Evolutionary conservation across 148 eudicot genomes (phyloP).

Genomic region (Silene conica): DNA sequence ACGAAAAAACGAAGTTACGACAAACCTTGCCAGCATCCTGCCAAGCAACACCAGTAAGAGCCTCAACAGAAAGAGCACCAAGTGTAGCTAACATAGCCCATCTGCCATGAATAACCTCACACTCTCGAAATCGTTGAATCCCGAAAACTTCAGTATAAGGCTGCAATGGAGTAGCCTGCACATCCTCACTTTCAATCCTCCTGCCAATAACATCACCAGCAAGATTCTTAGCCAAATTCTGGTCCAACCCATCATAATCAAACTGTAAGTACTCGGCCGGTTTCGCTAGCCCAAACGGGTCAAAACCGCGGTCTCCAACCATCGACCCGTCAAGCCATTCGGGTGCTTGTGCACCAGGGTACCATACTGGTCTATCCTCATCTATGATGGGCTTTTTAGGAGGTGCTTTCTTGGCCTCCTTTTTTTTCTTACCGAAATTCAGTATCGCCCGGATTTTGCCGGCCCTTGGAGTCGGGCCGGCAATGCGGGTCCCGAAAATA

Average conservation of each 20-base stretch:
- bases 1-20: background rate
- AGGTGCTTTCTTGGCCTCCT: slow-evolving; percentile 39
- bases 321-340: slow-evolving; percentile 70
- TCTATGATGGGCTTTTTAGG: slow-evolving; percentile 28
- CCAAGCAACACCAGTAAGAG: slow-evolving; percentile 93
- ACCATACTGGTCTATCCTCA: slow-evolving; percentile 71
- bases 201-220: slow-evolving; percentile 70
- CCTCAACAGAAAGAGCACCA: slow-evolving; percentile 81
- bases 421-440: slow-evolving; percentile 49
- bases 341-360: slow-evolving; percentile 74
- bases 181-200: slow-evolving; percentile 58
- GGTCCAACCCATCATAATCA: slow-evolving; percentile 73
- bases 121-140: slow-evolving; percentile 82
- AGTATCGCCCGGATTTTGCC: slow-evolving; percentile 58
- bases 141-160: slow-evolving; percentile 89
- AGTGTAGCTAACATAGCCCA: slow-evolving; percentile 97
- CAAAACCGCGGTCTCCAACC: slow-evolving; percentile 84
- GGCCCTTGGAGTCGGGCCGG: slow-evolving; percentile 28
- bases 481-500: slow-evolving; percentile 60
- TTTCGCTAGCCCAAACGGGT: slow-evolving; percentile 82
- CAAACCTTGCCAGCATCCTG: slow-evolving; percentile 96
- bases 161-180: slow-evolving; percentile 77
- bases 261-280: slow-evolving; percentile 89
- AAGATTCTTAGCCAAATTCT: slow-evolving; percentile 77
- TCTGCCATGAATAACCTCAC: slow-evolving; percentile 83